phyloP scores from a whole-genome alignment of 225 moss, liverwort and hornwort genomes.

The Polytrichum formosum region DNA sequence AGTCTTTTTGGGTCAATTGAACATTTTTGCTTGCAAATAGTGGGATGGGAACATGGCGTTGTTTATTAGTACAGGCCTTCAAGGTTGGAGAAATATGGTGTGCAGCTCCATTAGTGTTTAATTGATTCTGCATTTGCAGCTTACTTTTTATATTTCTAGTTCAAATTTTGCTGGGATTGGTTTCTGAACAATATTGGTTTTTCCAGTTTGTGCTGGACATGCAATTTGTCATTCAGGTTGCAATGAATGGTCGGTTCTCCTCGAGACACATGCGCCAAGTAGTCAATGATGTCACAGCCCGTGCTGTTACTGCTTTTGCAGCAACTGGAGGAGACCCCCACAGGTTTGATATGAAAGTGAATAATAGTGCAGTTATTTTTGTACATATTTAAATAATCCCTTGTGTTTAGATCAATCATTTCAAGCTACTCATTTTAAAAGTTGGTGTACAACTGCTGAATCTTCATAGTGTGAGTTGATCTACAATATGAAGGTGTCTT shows the following conservation, averaged over 20 bases:
- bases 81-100: not conserved
- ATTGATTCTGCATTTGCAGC: constrained; percentile 2
- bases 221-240: constrained; percentile 66
- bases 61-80: not conserved
- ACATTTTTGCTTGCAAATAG: no score
- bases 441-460: no score
- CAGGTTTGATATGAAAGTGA: constrained; percentile 29
- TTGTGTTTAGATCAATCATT: no score
- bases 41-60: not conserved
- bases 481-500: no score
- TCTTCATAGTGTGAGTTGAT: no score
- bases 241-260: constrained; percentile 52
- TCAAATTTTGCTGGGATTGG: not conserved
- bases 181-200: constrained; percentile 7
- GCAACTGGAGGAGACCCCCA: constrained; percentile 62
- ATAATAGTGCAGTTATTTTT: not conserved
- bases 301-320: constrained; percentile 60
- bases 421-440: no score
- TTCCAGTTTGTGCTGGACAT: constrained; percentile 62
- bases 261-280: constrained; percentile 62
- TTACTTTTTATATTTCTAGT: not conserved
- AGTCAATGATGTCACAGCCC: constrained; percentile 55
- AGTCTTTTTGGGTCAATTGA: no score
- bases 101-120: constrained; percentile 5
- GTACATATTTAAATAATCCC: no score